A percentile compares a stretch with the other conserved stretches of the same genome.
These are phyloP conservation scores for Brassica rapa DNA, from an alignment of 345 rosid species.

Conservation along the genomic window DNA sequence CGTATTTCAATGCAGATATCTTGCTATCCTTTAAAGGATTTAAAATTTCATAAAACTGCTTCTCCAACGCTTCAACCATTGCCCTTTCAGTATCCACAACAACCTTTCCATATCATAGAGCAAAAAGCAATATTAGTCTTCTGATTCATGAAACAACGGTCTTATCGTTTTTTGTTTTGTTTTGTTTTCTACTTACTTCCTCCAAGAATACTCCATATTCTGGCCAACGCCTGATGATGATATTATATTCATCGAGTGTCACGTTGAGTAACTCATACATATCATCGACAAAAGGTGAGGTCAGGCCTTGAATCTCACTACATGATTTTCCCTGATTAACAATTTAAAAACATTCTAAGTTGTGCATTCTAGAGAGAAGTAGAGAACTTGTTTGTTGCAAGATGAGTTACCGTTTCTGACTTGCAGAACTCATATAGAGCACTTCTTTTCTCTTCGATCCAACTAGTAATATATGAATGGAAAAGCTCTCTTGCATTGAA, in stretches of 20 bases:
- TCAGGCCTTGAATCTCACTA: slow-evolving; percentile 63
- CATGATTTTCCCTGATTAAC: slow-evolving; percentile 68
- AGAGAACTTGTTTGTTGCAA: slow-evolving; percentile 7
- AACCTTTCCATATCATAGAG: slow-evolving; percentile 47
- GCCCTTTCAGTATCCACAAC: slow-evolving; percentile 73
- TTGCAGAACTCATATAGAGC: slow-evolving; percentile 70
- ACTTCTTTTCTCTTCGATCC: slow-evolving; percentile 74
- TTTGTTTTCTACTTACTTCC: slow-evolving; percentile 49
- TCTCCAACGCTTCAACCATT: slow-evolving; percentile 68
- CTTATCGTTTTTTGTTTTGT: not conserved
- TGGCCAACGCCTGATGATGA: slow-evolving; percentile 81
- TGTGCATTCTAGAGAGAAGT: not conserved
- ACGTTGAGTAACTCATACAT: slow-evolving; percentile 69
- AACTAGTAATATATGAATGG: slow-evolving; percentile 64
- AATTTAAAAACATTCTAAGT: slow-evolving; percentile 16
- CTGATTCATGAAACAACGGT: not conserved
- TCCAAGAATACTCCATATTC: slow-evolving; percentile 65
- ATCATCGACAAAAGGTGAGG: slow-evolving; percentile 79
- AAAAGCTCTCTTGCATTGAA: slow-evolving; percentile 76
- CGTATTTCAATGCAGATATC: slow-evolving; percentile 68
- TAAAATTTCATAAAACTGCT: slow-evolving; percentile 71
- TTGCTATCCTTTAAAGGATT: slow-evolving; percentile 74
- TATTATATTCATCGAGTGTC: slow-evolving; percentile 64
- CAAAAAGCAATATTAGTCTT: not conserved
- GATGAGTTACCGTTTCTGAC: slow-evolving; percentile 69